Conservation (phyloP, 2,329 filamentous ascomycete species). For the Ascochyta rabiei region DNA sequence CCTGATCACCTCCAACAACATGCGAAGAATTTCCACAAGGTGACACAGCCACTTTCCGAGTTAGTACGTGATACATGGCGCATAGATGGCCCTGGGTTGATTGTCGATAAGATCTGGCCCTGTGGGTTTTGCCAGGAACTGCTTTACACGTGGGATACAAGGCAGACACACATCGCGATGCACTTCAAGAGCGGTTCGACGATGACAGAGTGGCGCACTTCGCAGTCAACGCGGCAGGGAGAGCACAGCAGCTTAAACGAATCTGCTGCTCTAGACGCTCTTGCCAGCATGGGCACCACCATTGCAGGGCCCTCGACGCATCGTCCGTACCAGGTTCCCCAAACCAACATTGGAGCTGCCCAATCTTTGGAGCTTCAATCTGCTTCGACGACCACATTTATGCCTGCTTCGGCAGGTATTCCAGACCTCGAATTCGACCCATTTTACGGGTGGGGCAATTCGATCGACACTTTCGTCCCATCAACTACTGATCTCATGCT, state of each 20-base stretch:
- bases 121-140: slow-evolving; percentile 41
- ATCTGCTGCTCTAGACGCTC: neutral
- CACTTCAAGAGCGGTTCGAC: slow-evolving; percentile 43
- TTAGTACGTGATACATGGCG: slow-evolving; percentile 39
- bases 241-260: neutral
- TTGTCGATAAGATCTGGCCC: slow-evolving; percentile 27
- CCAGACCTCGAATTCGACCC: neutral
- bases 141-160: slow-evolving; percentile 35
- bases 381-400: neutral
- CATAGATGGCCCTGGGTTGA: slow-evolving; percentile 20
- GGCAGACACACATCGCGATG: slow-evolving; percentile 40
- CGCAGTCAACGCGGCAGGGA: neutral
- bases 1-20: slow-evolving; percentile 45
- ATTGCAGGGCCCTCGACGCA: slow-evolving; percentile 2
- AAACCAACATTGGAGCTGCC: neutral
- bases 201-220: slow-evolving; percentile 35
- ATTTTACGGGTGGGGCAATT: neutral
- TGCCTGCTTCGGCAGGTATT: neutral
- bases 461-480: neutral
- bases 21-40: slow-evolving; percentile 41
- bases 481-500: neutral
- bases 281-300: slow-evolving; percentile 1
- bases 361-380: neutral
- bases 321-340: neutral
- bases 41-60: slow-evolving; percentile 25